Percentiles rank a stretch among this genome's conserved stretches.
phyloP scores from a whole-genome alignment of 2,329 filamentous ascomycete genomes.

The Chaetomium strumarium region DNA sequence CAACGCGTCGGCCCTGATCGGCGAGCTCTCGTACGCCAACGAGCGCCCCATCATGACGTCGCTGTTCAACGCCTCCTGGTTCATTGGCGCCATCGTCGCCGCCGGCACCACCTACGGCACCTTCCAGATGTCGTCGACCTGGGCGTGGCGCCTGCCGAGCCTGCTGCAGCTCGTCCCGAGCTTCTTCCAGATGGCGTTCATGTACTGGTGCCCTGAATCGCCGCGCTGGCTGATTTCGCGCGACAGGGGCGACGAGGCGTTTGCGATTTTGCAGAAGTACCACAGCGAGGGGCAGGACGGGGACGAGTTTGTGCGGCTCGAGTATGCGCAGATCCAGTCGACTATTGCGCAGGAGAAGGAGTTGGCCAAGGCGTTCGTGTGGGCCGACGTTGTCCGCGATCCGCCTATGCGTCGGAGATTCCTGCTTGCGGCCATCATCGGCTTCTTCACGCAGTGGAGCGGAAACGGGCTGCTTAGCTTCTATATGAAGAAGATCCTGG shows the following conservation, averaged over 20 bases:
- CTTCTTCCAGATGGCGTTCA: constrained; percentile 25
- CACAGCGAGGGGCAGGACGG: constrained; percentile 50
- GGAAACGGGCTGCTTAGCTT: constrained; percentile 36
- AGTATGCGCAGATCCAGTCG: constrained; percentile 51
- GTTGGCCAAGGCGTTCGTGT: constrained; percentile 40
- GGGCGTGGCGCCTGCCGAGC: constrained; percentile 33
- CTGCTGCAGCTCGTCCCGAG: constrained; percentile 28
- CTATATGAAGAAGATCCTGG: constrained; percentile 38
- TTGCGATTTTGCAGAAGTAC: constrained; percentile 49
- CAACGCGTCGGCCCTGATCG: constrained; percentile 31
- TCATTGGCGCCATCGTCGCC: constrained; percentile 32
- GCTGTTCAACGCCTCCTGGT: constrained; percentile 28
- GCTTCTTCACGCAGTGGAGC: constrained; percentile 38
- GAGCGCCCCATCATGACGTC: constrained; percentile 30
- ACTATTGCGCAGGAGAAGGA: constrained; percentile 43
- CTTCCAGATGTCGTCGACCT: constrained; percentile 30
- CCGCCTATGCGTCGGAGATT: constrained; percentile 32
- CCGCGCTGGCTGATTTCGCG: constrained; percentile 45
- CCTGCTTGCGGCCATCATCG: constrained; percentile 30
- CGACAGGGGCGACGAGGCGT: constrained; percentile 49
- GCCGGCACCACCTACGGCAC: constrained; percentile 33
- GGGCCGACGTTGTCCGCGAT: constrained; percentile 30
- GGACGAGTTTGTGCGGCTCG: constrained; percentile 47
- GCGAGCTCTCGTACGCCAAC: constrained; percentile 33
- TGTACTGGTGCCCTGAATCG: constrained; percentile 40